phyloP scores from a whole-genome alignment of 352 stramenopile genomes.

The Peronosclerospora sorghi region DNA sequence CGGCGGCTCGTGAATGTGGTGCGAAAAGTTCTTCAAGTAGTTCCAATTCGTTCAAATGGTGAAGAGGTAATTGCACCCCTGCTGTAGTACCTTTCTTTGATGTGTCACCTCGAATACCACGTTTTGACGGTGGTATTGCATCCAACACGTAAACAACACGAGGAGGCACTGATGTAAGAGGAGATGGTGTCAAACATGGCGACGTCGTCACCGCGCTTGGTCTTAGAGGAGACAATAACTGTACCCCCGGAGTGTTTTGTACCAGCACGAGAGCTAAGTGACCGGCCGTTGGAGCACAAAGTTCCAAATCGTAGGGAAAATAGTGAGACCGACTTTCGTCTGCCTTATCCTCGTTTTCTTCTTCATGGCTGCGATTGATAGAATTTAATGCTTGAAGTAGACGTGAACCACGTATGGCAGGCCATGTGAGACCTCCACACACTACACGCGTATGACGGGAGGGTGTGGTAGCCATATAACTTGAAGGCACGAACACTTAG shows the following conservation, averaged over 20 bases:
- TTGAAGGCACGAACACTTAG: too few species aligned
- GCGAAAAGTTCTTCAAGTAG: slow-evolving; percentile 66
- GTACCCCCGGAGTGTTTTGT: slow-evolving; percentile 8
- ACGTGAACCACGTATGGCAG: slow-evolving; percentile 30
- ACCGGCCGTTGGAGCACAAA: slow-evolving; percentile 39
- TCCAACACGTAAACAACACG: slow-evolving; percentile 68
- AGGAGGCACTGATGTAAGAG: slow-evolving; percentile 5
- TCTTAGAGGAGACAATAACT: slow-evolving; percentile 1
- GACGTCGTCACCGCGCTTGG: slow-evolving; percentile 6
- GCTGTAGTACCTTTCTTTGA: slow-evolving; percentile 20
- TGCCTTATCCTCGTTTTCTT: neutral
- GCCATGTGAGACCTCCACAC: slow-evolving; percentile 31
- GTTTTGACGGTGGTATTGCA: slow-evolving; percentile 37
- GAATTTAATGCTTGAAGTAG: slow-evolving; percentile 18
- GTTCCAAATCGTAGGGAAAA: slow-evolving; percentile 38
- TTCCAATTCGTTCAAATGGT: slow-evolving; percentile 55
- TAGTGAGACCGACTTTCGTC: slow-evolving; percentile 2
- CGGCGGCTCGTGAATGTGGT: slow-evolving; percentile 17
- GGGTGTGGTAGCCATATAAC: too few species aligned
- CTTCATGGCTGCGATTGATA: neutral
- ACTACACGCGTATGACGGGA: slow-evolving; percentile 9
- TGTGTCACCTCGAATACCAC: slow-evolving; percentile 3
- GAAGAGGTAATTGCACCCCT: slow-evolving; percentile 12
- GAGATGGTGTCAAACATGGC: neutral
- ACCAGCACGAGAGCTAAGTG: slow-evolving; percentile 52